These are phyloP conservation scores for Yarrowia hollandica DNA, from an alignment of 805 yeast genomes.

Conservation along the genomic window DNA sequence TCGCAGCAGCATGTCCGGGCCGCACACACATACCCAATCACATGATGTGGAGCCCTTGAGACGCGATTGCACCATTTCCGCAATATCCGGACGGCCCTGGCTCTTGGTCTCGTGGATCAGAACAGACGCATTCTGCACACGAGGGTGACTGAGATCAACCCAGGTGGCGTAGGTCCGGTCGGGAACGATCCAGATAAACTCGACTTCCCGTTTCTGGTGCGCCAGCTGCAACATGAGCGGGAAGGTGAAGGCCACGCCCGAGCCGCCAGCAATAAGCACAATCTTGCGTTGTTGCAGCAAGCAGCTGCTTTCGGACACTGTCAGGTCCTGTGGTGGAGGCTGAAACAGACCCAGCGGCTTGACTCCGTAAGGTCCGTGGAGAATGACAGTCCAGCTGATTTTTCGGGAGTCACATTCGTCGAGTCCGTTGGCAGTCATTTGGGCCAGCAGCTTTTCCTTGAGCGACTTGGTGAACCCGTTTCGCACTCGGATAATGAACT, in stretches of 20 bases:
- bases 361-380: slow-evolving; percentile 38
- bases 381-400: slow-evolving; percentile 25
- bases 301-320: slow-evolving; percentile 30
- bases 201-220: slow-evolving; percentile 32
- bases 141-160: slow-evolving; percentile 36
- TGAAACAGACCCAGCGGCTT: slow-evolving; percentile 31
- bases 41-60: neutral
- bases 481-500: slow-evolving; percentile 39
- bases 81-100: slow-evolving; percentile 39
- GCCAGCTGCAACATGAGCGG: slow-evolving; percentile 34
- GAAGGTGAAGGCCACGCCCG: slow-evolving; percentile 41
- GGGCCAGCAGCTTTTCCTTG: slow-evolving; percentile 28
- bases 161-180: slow-evolving; percentile 36
- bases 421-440: neutral
- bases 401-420: neutral
- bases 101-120: slow-evolving; percentile 35
- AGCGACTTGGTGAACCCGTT: slow-evolving; percentile 38
- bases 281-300: slow-evolving; percentile 34
- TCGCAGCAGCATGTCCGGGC: slow-evolving; percentile 39
- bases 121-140: slow-evolving; percentile 11
- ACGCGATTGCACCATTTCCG: slow-evolving; percentile 33
- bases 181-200: slow-evolving; percentile 40
- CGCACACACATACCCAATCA: slow-evolving; percentile 39
- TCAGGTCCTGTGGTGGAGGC: neutral
- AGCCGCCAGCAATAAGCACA: slow-evolving; percentile 41